Evolutionary conservation across 306 rosid genomes (phyloP).

Genomic region (Rosa multiflora): DNA sequence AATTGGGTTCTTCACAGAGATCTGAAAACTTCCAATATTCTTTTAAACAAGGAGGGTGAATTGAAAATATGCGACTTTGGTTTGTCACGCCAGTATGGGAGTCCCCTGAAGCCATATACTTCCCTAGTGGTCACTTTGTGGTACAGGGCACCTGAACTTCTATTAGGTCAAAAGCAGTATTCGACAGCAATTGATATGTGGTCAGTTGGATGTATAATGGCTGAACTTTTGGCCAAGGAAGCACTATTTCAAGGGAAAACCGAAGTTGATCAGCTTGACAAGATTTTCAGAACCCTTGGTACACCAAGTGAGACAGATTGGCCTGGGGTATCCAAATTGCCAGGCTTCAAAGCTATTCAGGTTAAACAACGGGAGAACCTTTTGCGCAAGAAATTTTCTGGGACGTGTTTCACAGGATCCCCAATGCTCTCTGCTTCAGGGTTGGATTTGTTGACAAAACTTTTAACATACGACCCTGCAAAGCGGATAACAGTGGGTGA

Average conservation of each 20-base stretch:
- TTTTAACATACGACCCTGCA: conserved; percentile 66
- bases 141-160: conserved; percentile 95
- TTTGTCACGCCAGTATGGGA: conserved; percentile 87
- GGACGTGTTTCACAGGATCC: conserved; percentile 72
- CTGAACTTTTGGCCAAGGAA: conserved; percentile 69
- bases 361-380: conserved; percentile 55
- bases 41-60: conserved; percentile 67
- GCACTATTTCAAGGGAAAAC: conserved; percentile 82
- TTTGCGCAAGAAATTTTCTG: conserved; percentile 83
- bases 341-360: conserved; percentile 63
- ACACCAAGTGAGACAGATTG: conserved; percentile 74
- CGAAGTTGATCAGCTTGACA: conserved; percentile 83
- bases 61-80: conserved; percentile 96
- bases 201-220: conserved; percentile 98
- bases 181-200: conserved; percentile 97
- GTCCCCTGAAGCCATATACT: conserved; percentile 83
- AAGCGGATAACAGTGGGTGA: conserved; percentile 78
- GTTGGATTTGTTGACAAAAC: conserved; percentile 76
- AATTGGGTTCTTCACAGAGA: conserved; percentile 97
- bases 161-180: conserved; percentile 70
- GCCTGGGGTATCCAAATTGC: conserved; percentile 81
- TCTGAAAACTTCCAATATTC: conserved; percentile 86
- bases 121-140: conserved; percentile 87
- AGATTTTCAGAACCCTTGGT: conserved; percentile 80
- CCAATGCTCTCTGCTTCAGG: conserved; percentile 79